Percentiles rank a stretch among this genome's conserved stretches.
phyloP scores from a whole-genome alignment of 371 early-diverging fungal genomes.

The Lichtheimia hyalospora region DNA sequence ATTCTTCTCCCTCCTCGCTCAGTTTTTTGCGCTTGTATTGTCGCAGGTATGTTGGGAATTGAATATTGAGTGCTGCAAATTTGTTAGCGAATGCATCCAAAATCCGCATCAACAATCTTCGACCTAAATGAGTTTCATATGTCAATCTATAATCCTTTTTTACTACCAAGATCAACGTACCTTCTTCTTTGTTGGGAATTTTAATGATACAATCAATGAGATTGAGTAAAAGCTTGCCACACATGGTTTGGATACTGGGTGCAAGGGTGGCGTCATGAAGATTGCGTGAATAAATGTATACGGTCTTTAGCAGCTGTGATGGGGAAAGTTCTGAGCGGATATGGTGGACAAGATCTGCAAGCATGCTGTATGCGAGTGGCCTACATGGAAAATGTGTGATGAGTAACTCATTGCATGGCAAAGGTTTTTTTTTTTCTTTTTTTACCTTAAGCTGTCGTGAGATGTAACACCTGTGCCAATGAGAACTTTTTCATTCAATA shows the following conservation, averaged over 20 bases:
- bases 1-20: slow-evolving; percentile 14
- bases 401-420: background rate
- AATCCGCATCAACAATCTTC: slow-evolving; percentile 81
- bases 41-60: slow-evolving; percentile 54
- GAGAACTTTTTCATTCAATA: slow-evolving; percentile 90
- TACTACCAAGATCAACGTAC: slow-evolving; percentile 11
- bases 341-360: slow-evolving; percentile 95
- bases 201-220: slow-evolving; percentile 85
- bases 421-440: no score
- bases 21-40: slow-evolving; percentile 48
- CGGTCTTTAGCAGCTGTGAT: slow-evolving; percentile 75
- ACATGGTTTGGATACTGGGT: slow-evolving; percentile 94
- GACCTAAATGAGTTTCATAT: slow-evolving; percentile 44
- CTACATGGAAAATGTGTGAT: slow-evolving; percentile 29
- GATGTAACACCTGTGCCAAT: slow-evolving; percentile 93
- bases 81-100: slow-evolving; percentile 82
- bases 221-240: slow-evolving; percentile 90
- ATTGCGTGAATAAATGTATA: slow-evolving; percentile 88
- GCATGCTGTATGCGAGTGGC: slow-evolving; percentile 90
- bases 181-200: slow-evolving; percentile 63
- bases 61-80: slow-evolving; percentile 71
- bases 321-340: slow-evolving; percentile 84
- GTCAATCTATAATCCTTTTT: background rate
- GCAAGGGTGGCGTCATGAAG: slow-evolving; percentile 88
- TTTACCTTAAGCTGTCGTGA: slow-evolving; percentile 82